Percentiles rank a stretch among this genome's conserved stretches.
phyloP scores from a whole-genome alignment of 1,284 basidiomycete species.

The Ceratobasidium sp. region DNA sequence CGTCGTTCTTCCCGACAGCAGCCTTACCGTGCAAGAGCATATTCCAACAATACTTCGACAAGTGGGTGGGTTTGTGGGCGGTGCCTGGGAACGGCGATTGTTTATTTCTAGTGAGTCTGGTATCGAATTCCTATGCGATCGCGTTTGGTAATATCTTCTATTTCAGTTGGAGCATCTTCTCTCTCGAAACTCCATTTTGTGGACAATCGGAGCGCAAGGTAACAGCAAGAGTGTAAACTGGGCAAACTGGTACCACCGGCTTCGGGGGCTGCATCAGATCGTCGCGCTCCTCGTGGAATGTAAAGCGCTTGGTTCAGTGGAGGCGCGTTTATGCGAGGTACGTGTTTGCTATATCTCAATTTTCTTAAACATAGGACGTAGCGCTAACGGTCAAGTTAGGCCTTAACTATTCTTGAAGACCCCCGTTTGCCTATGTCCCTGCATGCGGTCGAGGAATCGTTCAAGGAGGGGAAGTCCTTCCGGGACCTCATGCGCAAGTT shows the following conservation, averaged over 20 bases:
- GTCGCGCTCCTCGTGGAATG: neutral
- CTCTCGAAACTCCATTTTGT: neutral
- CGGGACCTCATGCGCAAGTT: neutral
- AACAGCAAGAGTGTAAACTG: neutral
- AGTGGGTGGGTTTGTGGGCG: neutral
- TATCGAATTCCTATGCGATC: neutral
- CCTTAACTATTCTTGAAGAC: neutral
- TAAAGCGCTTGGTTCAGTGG: neutral
- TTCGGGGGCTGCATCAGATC: neutral
- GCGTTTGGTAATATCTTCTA: no score
- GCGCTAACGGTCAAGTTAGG: no score
- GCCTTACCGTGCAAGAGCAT: neutral
- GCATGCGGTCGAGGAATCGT: neutral
- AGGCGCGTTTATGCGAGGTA: neutral
- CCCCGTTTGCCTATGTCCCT: neutral
- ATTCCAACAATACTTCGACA: neutral
- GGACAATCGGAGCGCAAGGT: neutral
- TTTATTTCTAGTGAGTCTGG: neutral
- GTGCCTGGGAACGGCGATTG: neutral
- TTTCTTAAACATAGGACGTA: no score
- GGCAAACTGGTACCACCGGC: neutral
- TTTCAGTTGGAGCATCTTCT: neutral
- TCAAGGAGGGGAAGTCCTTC: neutral
- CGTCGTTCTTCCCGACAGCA: neutral
- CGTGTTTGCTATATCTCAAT: no score